Evolutionary conservation across 2,329 filamentous ascomycete species (phyloP), one percentile per base, ranked within the genome.

Genomic region (Lasiodiplodia hormozganensis): DNA sequence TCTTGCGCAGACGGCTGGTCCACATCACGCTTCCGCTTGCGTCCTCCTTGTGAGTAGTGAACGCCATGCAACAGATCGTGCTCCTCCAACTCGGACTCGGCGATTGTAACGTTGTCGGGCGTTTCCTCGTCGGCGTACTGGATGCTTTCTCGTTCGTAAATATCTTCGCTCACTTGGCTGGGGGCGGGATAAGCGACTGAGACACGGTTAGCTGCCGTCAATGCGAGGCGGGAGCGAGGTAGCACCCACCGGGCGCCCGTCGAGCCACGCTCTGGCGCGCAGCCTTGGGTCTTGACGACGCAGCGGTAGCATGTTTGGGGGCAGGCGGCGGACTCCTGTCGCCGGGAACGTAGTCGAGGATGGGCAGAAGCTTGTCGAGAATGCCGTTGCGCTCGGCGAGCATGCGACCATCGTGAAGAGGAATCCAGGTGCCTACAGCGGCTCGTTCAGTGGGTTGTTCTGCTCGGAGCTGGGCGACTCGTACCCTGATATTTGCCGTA

Each of bases 401-500:
- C 70, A 88, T 83, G 73, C 94, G 89, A 68, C 94, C 96, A 71
- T 92, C 89, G 16, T 90, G 86, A 8, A 99, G 87, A 8, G 96
- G 96, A 62, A 99, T 96, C 94, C 96, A 99, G 62, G 96, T 99
- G 76, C 96, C 92, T 94, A 71, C 16, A 36, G 23, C 53, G 49
- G 25, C 18, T 31, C 23, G 12, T 62, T 60, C 62, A n/a, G n/a
- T 51, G 11, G 10, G 25, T 10, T 18, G 51, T 11, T 18, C 28
- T 57, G 52, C 14, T 4, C 34, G 31, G 6, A 11, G 38, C n/a
- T 25, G 31, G 31, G n/a, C 31, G 16, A 6, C 53, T 74, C 81
- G 54, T 76, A 93, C 92, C 94, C 84, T 99, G 96, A 74, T 98
- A 99, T 88, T 98, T 98, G 75, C 96, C 96, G 80, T 98, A 98